Percentiles rank a stretch among this genome's conserved stretches.
phyloP scores from a whole-genome alignment of 805 yeast species.

The Metschnikowia shivogae region DNA sequence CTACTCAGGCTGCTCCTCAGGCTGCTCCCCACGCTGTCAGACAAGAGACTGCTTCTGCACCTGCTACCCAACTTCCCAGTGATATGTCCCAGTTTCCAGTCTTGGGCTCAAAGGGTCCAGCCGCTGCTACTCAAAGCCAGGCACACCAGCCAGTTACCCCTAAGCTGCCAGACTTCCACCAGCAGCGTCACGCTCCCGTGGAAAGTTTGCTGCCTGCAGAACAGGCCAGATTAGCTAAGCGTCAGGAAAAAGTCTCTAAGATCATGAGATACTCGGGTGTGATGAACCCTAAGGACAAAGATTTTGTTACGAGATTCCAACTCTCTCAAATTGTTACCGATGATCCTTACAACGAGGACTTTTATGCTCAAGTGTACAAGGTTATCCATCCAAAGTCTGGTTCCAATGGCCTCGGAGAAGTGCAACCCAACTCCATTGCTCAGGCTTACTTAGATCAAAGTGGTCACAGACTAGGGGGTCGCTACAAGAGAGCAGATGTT shows the following conservation, averaged over 20 bases:
- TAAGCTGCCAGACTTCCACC: conserved; percentile 14
- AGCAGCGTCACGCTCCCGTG: conserved; percentile 15
- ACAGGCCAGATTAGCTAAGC: conserved; percentile 57
- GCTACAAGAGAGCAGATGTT: conserved; percentile 77
- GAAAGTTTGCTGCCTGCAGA: conserved; percentile 64
- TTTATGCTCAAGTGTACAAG: conserved; percentile 89
- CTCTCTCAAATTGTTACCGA: conserved; percentile 93
- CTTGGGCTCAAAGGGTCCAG: conserved; percentile 43
- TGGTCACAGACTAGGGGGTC: conserved; percentile 86
- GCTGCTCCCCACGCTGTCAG: conserved; percentile 9
- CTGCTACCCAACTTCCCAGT: conserved; percentile 1
- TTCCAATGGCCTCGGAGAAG: conserved; percentile 9
- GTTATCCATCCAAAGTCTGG: conserved; percentile 41
- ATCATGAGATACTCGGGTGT: conserved; percentile 83
- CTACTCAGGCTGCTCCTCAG: conserved; percentile 8
- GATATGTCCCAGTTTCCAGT: conserved; percentile 52
- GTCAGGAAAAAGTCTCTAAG: conserved; percentile 71
- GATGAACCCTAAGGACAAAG: conserved; percentile 97
- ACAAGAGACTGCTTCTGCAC: conserved; percentile 5
- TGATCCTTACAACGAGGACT: conserved; percentile 96
- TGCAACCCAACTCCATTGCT: conserved; percentile 74
- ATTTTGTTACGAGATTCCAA: conserved; percentile 90
- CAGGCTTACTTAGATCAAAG: conserved; percentile 88
- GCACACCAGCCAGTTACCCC: not conserved
- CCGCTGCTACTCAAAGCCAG: conserved; percentile 11